These are phyloP conservation scores for Hygrophila difformis DNA, from an alignment of 257 asterid genomes.

Conservation along the genomic window DNA sequence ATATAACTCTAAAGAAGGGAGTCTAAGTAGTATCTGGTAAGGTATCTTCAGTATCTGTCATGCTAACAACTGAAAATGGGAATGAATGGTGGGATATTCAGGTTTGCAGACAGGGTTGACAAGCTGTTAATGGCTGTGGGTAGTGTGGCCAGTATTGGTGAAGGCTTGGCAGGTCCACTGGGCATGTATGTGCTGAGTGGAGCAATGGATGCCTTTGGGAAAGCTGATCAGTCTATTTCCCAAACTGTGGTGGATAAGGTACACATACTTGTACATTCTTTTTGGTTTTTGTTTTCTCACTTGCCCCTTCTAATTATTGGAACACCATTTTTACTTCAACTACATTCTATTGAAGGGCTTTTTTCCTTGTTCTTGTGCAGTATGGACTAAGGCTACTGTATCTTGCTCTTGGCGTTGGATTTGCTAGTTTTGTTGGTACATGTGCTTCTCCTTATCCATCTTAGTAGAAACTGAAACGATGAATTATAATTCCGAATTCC, in stretches of 20 bases:
- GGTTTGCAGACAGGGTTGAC: slow-evolving; percentile 29
- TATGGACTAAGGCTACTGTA: slow-evolving; percentile 30
- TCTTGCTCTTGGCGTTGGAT: slow-evolving; percentile 27
- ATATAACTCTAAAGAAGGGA: no score
- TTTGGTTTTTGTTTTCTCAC: background rate
- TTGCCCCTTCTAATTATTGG: background rate
- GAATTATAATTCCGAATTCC: no score
- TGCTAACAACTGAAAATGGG: slow-evolving; percentile 20
- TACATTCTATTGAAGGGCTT: no score
- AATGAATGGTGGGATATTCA: slow-evolving; percentile 14
- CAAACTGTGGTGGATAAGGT: slow-evolving; percentile 26
- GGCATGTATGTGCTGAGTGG: slow-evolving; percentile 29
- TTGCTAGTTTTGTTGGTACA: slow-evolving; percentile 25
- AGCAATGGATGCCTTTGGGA: slow-evolving; percentile 36
- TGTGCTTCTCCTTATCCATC: background rate
- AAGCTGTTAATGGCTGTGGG: slow-evolving; percentile 26
- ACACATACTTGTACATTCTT: background rate
- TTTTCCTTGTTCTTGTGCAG: slow-evolving; percentile 19
- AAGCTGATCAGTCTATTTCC: slow-evolving; percentile 17
- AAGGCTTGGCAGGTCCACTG: slow-evolving; percentile 24
- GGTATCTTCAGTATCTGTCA: no score
- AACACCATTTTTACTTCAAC: background rate
- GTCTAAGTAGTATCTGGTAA: no score
- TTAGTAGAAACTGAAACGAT: no score
- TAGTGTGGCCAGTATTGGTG: slow-evolving; percentile 21